Conservation (phyloP, 345 rosid genomes). For the Bruguiera gymnorhiza region DNA sequence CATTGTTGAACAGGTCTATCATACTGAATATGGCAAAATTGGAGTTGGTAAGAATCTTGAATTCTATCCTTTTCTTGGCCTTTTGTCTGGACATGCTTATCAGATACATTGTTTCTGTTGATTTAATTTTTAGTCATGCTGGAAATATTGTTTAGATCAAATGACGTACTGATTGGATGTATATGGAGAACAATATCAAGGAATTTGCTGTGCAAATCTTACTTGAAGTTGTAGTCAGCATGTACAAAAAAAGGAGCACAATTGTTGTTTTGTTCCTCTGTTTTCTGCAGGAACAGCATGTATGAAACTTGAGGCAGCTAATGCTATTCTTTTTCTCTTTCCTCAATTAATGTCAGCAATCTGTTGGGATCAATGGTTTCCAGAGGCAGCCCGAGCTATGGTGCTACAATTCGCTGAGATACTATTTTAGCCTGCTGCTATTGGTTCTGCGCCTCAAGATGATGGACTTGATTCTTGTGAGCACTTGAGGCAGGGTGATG, state of each 20-base stretch:
- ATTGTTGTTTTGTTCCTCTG: neutral
- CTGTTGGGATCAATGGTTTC: slow-evolving; percentile 98
- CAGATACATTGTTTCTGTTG: neutral
- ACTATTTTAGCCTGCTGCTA: slow-evolving; percentile 87
- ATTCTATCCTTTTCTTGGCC: neutral
- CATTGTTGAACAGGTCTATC: slow-evolving; percentile 60
- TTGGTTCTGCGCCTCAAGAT: slow-evolving; percentile 97
- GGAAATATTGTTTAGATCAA: neutral
- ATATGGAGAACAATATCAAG: neutral
- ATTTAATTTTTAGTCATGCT: neutral
- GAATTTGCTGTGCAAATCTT: neutral
- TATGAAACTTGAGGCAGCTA: neutral
- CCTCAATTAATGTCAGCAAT: slow-evolving; percentile 45
- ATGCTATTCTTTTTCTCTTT: neutral
- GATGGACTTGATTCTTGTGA: slow-evolving; percentile 82
- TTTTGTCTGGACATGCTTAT: neutral
- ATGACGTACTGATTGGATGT: too few species aligned
- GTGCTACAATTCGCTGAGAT: slow-evolving; percentile 85
- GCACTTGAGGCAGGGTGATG: slow-evolving; percentile 91
- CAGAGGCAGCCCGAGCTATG: slow-evolving; percentile 94
- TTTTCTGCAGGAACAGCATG: neutral
- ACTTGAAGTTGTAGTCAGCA: neutral
- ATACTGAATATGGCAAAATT: slow-evolving; percentile 81
- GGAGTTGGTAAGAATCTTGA: slow-evolving; percentile 65
- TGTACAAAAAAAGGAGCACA: neutral